Evolutionary conservation across 139 green algal genomes (phyloP).

Genomic region (Coelastrella sp.): DNA sequence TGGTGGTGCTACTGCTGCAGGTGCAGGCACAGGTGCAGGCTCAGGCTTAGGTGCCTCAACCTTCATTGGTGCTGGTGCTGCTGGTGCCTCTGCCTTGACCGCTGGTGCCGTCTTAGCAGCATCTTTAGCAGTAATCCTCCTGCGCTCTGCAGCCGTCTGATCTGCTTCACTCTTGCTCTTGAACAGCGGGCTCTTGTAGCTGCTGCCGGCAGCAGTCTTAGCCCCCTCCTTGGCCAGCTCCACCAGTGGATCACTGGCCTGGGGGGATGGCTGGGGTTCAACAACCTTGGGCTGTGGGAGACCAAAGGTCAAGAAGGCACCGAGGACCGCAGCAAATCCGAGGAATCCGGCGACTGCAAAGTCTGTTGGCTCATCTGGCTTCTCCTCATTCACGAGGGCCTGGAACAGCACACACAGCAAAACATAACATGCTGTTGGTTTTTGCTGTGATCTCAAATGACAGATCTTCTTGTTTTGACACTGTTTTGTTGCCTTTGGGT

Average conservation of each 20-base stretch:
- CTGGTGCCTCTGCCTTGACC: not conserved
- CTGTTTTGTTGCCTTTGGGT: no score
- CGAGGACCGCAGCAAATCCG: not conserved
- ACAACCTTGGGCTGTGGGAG: slow-evolving; percentile 4
- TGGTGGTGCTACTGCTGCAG: not conserved
- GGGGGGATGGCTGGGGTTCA: not conserved
- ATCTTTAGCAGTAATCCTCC: not conserved
- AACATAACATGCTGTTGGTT: not conserved
- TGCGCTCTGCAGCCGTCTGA: not conserved
- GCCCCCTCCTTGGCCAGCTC: slow-evolving; percentile 24
- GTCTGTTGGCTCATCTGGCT: slow-evolving; percentile 47
- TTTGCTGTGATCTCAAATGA: not conserved
- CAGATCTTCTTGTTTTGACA: not conserved
- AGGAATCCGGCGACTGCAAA: slow-evolving; percentile 27
- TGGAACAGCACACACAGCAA: not conserved
- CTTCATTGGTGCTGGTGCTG: not conserved
- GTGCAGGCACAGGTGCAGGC: not conserved
- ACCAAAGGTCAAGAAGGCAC: slow-evolving; percentile 34
- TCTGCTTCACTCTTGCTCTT: not conserved
- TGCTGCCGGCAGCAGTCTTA: no score
- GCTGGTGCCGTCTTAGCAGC: not conserved
- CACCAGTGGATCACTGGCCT: slow-evolving; percentile 13
- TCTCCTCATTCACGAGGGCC: slow-evolving; percentile 45
- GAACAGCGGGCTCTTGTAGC: slow-evolving; percentile 22
- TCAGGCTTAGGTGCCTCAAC: not conserved